These are phyloP conservation scores for Tetraselmis chui DNA, from an alignment of 139 green algal species.

Conservation along the genomic window DNA sequence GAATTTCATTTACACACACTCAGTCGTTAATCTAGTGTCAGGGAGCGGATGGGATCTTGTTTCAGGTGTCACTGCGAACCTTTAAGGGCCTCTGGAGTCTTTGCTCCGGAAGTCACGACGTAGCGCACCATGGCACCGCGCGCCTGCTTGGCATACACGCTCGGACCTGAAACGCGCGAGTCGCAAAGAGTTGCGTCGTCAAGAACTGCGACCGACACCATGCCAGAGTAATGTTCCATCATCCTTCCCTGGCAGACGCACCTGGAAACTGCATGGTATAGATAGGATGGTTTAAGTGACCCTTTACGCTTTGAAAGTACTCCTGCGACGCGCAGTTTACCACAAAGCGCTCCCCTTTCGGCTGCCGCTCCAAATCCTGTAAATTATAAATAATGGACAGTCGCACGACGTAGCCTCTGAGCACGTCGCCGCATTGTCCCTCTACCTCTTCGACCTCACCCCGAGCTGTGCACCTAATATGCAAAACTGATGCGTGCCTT, in stretches of 20 bases:
- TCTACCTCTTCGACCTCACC: background rate
- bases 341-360: constrained; percentile 5
- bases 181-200: too few species aligned
- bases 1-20: too few species aligned
- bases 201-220: background rate
- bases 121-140: constrained; percentile 24
- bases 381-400: background rate
- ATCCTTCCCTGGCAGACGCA: background rate
- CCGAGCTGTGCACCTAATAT: background rate
- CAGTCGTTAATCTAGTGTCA: too few species aligned
- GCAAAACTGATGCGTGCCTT: background rate
- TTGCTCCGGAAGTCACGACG: constrained; percentile 13
- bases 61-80: too few species aligned
- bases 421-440: too few species aligned
- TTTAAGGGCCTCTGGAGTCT: constrained; percentile 15
- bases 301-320: constrained; percentile 11
- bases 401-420: too few species aligned
- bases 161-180: too few species aligned
- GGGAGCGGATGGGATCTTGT: too few species aligned
- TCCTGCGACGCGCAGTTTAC: constrained; percentile 25
- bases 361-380: background rate
- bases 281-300: background rate
- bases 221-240: background rate
- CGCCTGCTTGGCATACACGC: constrained; percentile 22
- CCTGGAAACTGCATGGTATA: constrained; percentile 8